Percentiles rank a stretch among this genome's conserved stretches.
phyloP scores from a whole-genome alignment of 306 rosid species.

The barrel medic (Medicago truncatula) region DNA sequence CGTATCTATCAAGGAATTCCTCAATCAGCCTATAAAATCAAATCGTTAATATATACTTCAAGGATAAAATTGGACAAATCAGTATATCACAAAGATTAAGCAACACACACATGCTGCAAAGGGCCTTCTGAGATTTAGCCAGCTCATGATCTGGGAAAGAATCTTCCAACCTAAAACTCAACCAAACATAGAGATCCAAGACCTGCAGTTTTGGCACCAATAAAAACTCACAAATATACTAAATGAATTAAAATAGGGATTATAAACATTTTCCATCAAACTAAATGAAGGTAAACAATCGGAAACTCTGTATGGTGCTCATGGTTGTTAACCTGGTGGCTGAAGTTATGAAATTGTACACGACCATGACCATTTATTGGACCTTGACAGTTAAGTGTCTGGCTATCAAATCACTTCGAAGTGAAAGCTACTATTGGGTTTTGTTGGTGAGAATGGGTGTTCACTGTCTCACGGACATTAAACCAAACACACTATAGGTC shows the following conservation, averaged over 20 bases:
- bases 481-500: slow-evolving; percentile 10
- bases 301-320: background rate
- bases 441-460: background rate
- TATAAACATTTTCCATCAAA: slow-evolving; percentile 36
- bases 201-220: slow-evolving; percentile 68
- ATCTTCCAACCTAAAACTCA: slow-evolving; percentile 87
- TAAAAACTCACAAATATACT: slow-evolving; percentile 17
- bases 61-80: background rate
- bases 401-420: background rate
- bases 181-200: slow-evolving; percentile 93
- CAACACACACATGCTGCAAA: slow-evolving; percentile 81
- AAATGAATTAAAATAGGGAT: slow-evolving; percentile 16
- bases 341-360: slow-evolving; percentile 33
- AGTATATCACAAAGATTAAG: slow-evolving; percentile 1
- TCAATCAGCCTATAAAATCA: slow-evolving; percentile 74
- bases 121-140: slow-evolving; percentile 77
- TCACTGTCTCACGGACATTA: slow-evolving; percentile 1
- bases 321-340: slow-evolving; percentile 17
- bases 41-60: slow-evolving; percentile 25
- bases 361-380: slow-evolving; percentile 5
- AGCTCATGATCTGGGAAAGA: slow-evolving; percentile 87
- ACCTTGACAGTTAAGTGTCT: background rate
- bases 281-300: slow-evolving; percentile 15
- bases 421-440: slow-evolving; percentile 1
- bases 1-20: slow-evolving; percentile 78